Base-by-base conservation (phyloP, 1,139 yeast species). In the Lodderomyces pseudojiufengensis region DNA sequence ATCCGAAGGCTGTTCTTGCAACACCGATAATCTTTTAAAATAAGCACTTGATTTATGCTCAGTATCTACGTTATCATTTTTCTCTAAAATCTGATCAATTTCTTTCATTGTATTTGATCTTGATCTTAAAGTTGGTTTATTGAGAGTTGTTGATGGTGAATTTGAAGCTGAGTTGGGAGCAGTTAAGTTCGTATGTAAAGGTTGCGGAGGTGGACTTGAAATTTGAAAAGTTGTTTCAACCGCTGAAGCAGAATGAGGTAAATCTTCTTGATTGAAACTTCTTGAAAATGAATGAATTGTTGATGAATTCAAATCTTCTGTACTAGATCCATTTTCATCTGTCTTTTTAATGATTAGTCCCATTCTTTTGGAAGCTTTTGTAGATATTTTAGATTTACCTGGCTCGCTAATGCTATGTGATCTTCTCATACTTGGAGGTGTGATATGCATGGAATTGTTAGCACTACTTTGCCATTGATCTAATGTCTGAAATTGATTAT, bases 1-100 rank as follows among this genome's bases (percentile, higher is more conserved):
- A 39, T 62, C 70, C 5, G 43, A 47, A n/a, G 73, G 73, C 37
- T 65, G 70, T 47, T 81, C 92, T 18, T 80, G 84, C 23, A 84
- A 57, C 0, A 84, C 79, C 1, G 92, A 81, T 32, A 84, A 58
- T 41, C 94, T 67, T 47, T 84, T 69, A 52, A 83, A 82, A 51
- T 82, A 83, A 25, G 86, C 88, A 11, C 80, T 79, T 36, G 78
- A 73, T 52, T 72, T 73, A 42, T 64, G 70, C 42, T 71, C 76
- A 7, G 68, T 57, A 45, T 63, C 71, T 9, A 61, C 70, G 35
- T 49, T 57, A 25, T 66, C 74, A 40, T 56, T 62, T 41, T 63
- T 65, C 35, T 67, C 73, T 31, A 68, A 48, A 28, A 68, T 61
- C 35, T 50, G 52, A 44, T 69, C 71, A 13, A 67, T 61, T 42